Evolutionary conservation across 176 grass and related monocot species (phyloP), one percentile per base, ranked within the genome.

Genomic region (Leersia perrieri): DNA sequence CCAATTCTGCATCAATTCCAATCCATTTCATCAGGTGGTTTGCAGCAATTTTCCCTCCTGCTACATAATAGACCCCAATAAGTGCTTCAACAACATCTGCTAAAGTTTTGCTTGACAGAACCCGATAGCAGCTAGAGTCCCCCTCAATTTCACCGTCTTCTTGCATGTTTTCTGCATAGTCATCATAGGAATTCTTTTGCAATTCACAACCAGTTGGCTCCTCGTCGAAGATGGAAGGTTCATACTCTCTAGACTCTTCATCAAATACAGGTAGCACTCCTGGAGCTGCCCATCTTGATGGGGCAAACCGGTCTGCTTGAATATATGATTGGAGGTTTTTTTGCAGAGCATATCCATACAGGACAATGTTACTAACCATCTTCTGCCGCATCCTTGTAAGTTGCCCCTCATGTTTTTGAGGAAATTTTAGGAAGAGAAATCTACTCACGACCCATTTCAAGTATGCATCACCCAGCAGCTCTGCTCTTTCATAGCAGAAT

Each of bases 351-450:
- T 91, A 93, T 61, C 93, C 88, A 60, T 99, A 99, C 40, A 99
- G 91, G 33, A 94, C 91, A 90, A 99, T 99, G 77, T 99, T 99
- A 76, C 96, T 99, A 82, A 99, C 96, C 96, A 99, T 95, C 79
- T 99, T 90, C 87, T 99, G 96, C 31, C 96, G 86, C 88, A 99
- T 99, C 76, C 96, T 90, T 53, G 96, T 99, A 70, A 99, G 82
- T 63, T 99, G 96, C 1, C 96, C 96, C 87, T 99, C 96, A 6
- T 95, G 96, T 76, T 99, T 99, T 82, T 99, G 93, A 75, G 96
- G 96, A 87, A 93, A 93, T 90, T 99, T 99, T 67, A 95, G 89
- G 78, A 99, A 95, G 75, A 99, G 93, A 82, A 93, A 99, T 69
- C 91, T 99, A 91, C 93, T 99, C 27, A 99, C 96, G 55, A 99